A percentile compares a stretch with the other conserved stretches of the same genome.
These are phyloP conservation scores for Pythium insidiosum DNA, from an alignment of 352 stramenopile species.

Conservation along the genomic window DNA sequence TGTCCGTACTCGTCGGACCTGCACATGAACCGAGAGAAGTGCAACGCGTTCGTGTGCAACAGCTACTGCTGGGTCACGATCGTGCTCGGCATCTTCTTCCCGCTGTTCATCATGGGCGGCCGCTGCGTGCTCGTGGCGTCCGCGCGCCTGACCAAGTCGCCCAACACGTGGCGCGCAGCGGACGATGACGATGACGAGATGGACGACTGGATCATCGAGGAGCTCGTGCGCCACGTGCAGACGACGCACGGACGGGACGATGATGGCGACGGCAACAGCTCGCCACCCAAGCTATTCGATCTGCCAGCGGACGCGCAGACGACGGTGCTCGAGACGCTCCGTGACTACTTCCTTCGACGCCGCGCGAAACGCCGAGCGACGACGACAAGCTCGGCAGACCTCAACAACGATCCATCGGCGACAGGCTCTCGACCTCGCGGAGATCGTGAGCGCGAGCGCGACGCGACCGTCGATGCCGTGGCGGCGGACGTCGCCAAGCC, in stretches of 20 bases:
- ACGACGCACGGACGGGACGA: conserved; percentile 9
- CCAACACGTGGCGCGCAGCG: conserved; percentile 11
- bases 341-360: conserved; percentile 49
- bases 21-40: conserved; percentile 20
- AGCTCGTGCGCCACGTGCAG: conserved; percentile 52
- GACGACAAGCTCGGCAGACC: too few species aligned
- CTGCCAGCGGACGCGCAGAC: conserved; percentile 47
- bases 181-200: conserved; percentile 54
- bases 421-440: too few species aligned
- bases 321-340: conserved; percentile 42
- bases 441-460: too few species aligned
- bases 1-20: conserved; percentile 60
- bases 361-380: conserved; percentile 1
- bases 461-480: too few species aligned
- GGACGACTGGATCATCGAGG: conserved; percentile 58
- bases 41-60: conserved; percentile 43
- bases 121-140: conserved; percentile 41
- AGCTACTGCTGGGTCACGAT: conserved; percentile 59
- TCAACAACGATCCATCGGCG: too few species aligned
- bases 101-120: conserved; percentile 37
- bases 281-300: conserved; percentile 35
- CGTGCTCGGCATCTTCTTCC: conserved; percentile 34
- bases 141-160: conserved; percentile 27
- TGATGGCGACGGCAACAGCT: neutral
- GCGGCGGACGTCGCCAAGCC: too few species aligned